Conservation (phyloP, 2,329 filamentous ascomycete genomes). For the Penicillium sp. region DNA sequence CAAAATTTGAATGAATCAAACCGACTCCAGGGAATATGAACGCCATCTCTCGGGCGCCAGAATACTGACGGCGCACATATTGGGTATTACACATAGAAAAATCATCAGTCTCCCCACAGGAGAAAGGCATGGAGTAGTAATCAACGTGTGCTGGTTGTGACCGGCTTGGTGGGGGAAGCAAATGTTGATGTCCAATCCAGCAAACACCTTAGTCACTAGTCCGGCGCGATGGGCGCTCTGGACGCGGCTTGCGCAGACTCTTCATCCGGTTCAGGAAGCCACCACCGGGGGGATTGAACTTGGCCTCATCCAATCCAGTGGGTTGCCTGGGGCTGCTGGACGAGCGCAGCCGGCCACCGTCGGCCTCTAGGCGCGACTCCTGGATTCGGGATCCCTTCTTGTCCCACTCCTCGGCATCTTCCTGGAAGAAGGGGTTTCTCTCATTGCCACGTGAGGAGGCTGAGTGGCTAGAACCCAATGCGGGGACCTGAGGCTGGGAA, state of each 20-base stretch:
- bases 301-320: slow-evolving; percentile 47
- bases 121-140: slow-evolving; percentile 5
- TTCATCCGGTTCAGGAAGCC: slow-evolving; percentile 76
- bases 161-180: not conserved
- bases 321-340: slow-evolving; percentile 58
- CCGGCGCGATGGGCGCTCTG: slow-evolving; percentile 42
- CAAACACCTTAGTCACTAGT: slow-evolving; percentile 23
- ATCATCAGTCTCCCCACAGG: slow-evolving; percentile 15
- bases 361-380: slow-evolving; percentile 33
- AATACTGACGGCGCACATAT: slow-evolving; percentile 16
- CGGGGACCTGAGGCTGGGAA: slow-evolving; percentile 22
- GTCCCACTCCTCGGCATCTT: slow-evolving; percentile 66
- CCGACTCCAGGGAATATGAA: slow-evolving; percentile 15
- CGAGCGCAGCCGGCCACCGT: slow-evolving; percentile 40
- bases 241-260: slow-evolving; percentile 61
- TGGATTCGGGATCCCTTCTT: slow-evolving; percentile 60
- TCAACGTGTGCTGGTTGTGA: not conserved
- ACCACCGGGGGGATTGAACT: slow-evolving; percentile 46
- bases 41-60: slow-evolving; percentile 19
- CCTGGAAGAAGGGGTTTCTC: slow-evolving; percentile 76
- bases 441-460: slow-evolving; percentile 42
- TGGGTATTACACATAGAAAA: slow-evolving; percentile 25
- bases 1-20: slow-evolving; percentile 9
- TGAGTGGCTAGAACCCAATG: slow-evolving; percentile 28
- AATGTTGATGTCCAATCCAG: not conserved